A percentile compares a stretch with the other conserved stretches of the same genome.
Evolutionary conservation across 495 filamentous ascomycete species (phyloP).

Genomic region (Annulohypoxylon maeteangense): DNA sequence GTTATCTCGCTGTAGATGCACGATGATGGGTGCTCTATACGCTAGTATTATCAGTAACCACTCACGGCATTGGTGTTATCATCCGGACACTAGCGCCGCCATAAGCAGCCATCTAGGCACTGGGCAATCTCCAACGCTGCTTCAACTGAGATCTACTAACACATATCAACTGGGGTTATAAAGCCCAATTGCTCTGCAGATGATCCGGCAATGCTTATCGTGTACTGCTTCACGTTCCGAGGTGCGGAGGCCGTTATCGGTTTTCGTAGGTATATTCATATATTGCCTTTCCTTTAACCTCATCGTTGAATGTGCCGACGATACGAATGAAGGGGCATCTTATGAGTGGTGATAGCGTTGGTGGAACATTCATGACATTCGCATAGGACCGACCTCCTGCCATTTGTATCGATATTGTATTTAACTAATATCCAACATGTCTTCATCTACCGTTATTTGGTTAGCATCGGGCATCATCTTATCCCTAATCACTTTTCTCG

Average conservation of each 20-base stretch:
- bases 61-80: slow-evolving; percentile 41
- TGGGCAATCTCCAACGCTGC: slow-evolving; percentile 25
- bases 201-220: slow-evolving; percentile 29
- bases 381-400: background rate
- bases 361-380: slow-evolving; percentile 5
- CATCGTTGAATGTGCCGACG: slow-evolving; percentile 5
- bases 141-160: slow-evolving; percentile 14
- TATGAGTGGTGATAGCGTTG: background rate
- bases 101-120: background rate
- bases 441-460: slow-evolving; percentile 21
- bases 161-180: slow-evolving; percentile 7
- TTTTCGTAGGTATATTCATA: slow-evolving; percentile 14
- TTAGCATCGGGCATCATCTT: slow-evolving; percentile 33
- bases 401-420: background rate
- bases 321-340: slow-evolving; percentile 17
- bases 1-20: slow-evolving; percentile 18
- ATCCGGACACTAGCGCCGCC: slow-evolving; percentile 28
- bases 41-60: slow-evolving; percentile 46
- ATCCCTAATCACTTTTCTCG: slow-evolving; percentile 43
- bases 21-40: slow-evolving; percentile 34
- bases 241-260: slow-evolving; percentile 42
- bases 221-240: slow-evolving; percentile 12
- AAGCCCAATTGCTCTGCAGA: slow-evolving; percentile 28
- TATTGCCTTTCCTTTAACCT: background rate
- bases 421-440: slow-evolving; percentile 17